Percentiles rank a stretch among this genome's conserved stretches.
Evolutionary conservation across 2,329 filamentous ascomycete genomes (phyloP).

Genomic region (Aspergillus sp.): DNA sequence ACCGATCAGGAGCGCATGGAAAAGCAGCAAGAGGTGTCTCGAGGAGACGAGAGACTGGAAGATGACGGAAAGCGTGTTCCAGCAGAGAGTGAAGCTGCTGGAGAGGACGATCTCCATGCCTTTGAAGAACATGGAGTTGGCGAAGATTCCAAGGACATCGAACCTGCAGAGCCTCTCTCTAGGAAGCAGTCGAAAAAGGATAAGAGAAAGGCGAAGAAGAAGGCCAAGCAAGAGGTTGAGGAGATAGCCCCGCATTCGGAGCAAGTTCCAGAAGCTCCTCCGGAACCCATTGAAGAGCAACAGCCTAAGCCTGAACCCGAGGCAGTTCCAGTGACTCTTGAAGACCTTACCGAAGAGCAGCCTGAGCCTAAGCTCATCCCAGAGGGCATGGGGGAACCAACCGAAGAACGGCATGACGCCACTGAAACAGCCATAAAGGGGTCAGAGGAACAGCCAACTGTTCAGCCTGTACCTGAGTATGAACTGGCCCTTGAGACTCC

Average conservation of each 20-base stretch:
- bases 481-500: too few species aligned
- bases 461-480: too few species aligned
- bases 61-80: not conserved
- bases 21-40: not conserved
- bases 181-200: conserved; percentile 39
- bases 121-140: conserved; percentile 17
- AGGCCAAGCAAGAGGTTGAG: conserved; percentile 14
- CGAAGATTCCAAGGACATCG: conserved; percentile 6
- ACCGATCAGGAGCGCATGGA: not conserved
- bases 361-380: not conserved
- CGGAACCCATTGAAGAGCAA: not conserved
- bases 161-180: conserved; percentile 11
- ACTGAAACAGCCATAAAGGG: not conserved
- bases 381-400: not conserved
- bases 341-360: not conserved
- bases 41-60: not conserved
- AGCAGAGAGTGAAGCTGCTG: not conserved
- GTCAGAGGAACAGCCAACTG: too few species aligned
- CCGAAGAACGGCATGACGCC: not conserved
- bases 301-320: not conserved
- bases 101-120: conserved; percentile 13
- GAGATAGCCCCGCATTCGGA: conserved; percentile 8
- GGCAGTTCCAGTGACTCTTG: not conserved
- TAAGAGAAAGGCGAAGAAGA: conserved; percentile 34
- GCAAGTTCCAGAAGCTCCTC: not conserved